phyloP scores from a whole-genome alignment of 208 protist genomes.

The Crithidia brevicula region DNA sequence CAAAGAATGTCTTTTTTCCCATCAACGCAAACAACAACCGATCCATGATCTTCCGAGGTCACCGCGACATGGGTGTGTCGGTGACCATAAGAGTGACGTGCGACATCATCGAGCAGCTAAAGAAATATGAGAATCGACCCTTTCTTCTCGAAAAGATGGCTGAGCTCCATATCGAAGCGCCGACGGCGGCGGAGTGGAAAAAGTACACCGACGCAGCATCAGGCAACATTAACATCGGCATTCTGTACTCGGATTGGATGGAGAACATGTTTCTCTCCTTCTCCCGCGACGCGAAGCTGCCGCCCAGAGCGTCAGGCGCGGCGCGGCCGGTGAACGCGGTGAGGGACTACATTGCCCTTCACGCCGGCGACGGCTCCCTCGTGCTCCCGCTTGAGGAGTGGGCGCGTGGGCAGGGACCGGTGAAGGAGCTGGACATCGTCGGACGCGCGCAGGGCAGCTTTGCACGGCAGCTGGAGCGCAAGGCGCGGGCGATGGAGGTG shows the following conservation, averaged over 20 bases:
- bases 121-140: constrained; percentile 43
- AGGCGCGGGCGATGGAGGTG: constrained; percentile 20
- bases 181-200: constrained; percentile 50
- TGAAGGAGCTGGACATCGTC: constrained; percentile 33
- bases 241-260: constrained; percentile 56
- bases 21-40: constrained; percentile 4
- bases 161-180: constrained; percentile 35
- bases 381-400: constrained; percentile 55
- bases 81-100: constrained; percentile 30
- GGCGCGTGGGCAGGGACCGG: constrained; percentile 37
- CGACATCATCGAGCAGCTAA: constrained; percentile 47
- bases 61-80: constrained; percentile 29
- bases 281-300: not conserved
- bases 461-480: constrained; percentile 23
- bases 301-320: not conserved
- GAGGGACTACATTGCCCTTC: constrained; percentile 24
- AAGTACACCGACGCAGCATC: constrained; percentile 61
- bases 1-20: constrained; percentile 73
- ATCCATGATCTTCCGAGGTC: constrained; percentile 40
- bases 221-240: constrained; percentile 64
- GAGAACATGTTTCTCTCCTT: not conserved
- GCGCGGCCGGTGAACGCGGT: not conserved
- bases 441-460: not conserved
- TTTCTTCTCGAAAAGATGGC: constrained; percentile 54
- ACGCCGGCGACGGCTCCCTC: constrained; percentile 35